These are phyloP conservation scores for Ophiostoma himal-ulmi DNA, from an alignment of 2,329 filamentous ascomycete species.

Conservation along the genomic window DNA sequence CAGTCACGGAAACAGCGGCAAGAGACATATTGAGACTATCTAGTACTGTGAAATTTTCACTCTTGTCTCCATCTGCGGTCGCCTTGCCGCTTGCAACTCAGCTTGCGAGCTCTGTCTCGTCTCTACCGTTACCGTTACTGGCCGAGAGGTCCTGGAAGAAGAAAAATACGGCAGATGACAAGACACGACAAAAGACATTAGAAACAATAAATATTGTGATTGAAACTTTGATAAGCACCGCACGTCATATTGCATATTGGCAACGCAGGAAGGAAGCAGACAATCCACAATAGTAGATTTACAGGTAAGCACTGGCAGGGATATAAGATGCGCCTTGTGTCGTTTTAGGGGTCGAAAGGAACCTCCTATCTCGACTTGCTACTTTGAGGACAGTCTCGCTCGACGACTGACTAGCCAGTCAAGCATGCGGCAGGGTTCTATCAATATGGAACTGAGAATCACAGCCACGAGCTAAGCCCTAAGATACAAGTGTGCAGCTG, in stretches of 20 bases:
- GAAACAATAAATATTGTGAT: background rate
- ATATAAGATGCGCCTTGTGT: background rate
- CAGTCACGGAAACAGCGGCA: background rate
- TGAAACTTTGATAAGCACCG: background rate
- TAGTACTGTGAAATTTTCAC: background rate
- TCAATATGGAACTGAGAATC: background rate
- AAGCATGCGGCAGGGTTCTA: too few relatives aligned
- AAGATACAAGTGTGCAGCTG: background rate
- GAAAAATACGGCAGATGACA: background rate
- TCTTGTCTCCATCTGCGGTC: background rate
- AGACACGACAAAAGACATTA: too few relatives aligned
- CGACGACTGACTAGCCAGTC: too few relatives aligned
- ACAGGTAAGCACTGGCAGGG: background rate
- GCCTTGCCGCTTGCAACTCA: background rate
- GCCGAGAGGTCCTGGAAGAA: too few relatives aligned
- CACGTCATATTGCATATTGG: background rate
- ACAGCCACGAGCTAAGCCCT: background rate
- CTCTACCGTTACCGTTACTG: too few relatives aligned
- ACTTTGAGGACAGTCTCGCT: too few relatives aligned
- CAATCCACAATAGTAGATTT: background rate
- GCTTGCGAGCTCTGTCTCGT: background rate
- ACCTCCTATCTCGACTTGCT: too few relatives aligned
- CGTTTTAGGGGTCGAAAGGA: background rate
- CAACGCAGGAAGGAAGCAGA: background rate
- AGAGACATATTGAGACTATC: background rate